Percentiles rank a stretch among this genome's conserved stretches.
Evolutionary conservation across 2,329 filamentous ascomycete genomes (phyloP).

Genomic region (Cladophialophora exuberans): DNA sequence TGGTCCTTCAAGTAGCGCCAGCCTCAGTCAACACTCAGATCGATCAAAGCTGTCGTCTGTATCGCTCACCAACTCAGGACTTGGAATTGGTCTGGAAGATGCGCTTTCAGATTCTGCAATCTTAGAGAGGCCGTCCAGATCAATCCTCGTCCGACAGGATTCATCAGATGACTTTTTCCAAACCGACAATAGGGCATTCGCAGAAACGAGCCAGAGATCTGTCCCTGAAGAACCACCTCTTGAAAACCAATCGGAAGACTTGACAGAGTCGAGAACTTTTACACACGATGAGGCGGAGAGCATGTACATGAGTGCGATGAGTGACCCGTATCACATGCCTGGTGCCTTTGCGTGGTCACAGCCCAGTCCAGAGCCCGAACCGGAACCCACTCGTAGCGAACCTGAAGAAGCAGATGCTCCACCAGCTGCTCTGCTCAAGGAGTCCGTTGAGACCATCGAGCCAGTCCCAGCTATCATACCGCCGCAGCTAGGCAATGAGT

Average conservation of each 20-base stretch:
- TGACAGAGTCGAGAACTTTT: constrained; percentile 52
- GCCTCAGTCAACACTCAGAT: constrained; percentile 22
- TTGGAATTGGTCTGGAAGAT: constrained; percentile 21
- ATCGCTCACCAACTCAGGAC: constrained; percentile 20
- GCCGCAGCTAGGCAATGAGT: constrained; percentile 3
- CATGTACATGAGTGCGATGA: constrained; percentile 61
- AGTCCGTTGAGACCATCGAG: not conserved
- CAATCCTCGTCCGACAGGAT: not conserved
- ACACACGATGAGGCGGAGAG: constrained; percentile 55
- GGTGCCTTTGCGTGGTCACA: constrained; percentile 25
- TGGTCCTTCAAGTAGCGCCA: constrained; percentile 19
- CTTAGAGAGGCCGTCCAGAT: constrained; percentile 9
- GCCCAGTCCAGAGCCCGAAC: not conserved
- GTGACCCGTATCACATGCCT: constrained; percentile 34
- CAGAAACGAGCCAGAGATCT: constrained; percentile 2
- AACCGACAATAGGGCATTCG: constrained; percentile 21
- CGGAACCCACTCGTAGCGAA: not conserved
- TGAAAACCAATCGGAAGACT: constrained; percentile 35
- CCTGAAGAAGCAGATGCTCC: not conserved
- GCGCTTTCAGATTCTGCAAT: constrained; percentile 20
- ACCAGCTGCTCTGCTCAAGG: not conserved
- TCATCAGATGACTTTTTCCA: constrained; percentile 10
- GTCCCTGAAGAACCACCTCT: not conserved
- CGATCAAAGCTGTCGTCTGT: constrained; percentile 16
- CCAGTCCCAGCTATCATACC: not conserved